These are phyloP conservation scores for Suaeda aralocaspica DNA, from an alignment of 148 eudicot genomes.

Conservation along the genomic window DNA sequence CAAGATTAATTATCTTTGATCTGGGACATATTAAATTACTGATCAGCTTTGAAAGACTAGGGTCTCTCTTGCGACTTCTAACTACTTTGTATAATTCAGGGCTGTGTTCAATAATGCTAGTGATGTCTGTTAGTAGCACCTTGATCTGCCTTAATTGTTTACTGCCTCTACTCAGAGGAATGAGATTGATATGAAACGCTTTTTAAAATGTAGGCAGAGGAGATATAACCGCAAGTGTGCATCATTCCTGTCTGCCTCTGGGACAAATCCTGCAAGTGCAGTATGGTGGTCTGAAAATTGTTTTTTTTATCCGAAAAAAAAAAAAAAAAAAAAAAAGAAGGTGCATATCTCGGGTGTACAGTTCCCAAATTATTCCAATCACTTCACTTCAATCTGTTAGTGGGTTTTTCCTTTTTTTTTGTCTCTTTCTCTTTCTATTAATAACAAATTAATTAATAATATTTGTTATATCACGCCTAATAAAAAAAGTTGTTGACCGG, in stretches of 20 bases:
- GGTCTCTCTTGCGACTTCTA: background rate
- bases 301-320: too few species aligned
- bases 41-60: background rate
- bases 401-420: background rate
- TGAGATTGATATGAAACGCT: constrained; percentile 1
- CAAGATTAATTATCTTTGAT: background rate
- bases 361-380: too few species aligned
- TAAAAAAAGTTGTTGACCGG: too few species aligned
- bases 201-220: constrained; percentile 66
- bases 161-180: background rate
- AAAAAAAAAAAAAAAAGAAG: too few species aligned
- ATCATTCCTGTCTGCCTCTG: constrained; percentile 98
- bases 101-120: background rate
- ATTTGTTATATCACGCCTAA: too few species aligned
- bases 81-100: background rate
- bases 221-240: constrained; percentile 95
- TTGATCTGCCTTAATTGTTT: too few species aligned
- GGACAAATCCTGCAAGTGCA: constrained; percentile 99
- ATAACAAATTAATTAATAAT: too few species aligned
- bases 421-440: background rate
- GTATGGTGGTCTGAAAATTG: constrained; percentile 99
- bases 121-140: too few species aligned
- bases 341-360: too few species aligned
- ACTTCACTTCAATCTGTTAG: background rate
- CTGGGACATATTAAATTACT: background rate